Conservation (phyloP, 768 basidiomycete species). For the Trametes villosa region DNA sequence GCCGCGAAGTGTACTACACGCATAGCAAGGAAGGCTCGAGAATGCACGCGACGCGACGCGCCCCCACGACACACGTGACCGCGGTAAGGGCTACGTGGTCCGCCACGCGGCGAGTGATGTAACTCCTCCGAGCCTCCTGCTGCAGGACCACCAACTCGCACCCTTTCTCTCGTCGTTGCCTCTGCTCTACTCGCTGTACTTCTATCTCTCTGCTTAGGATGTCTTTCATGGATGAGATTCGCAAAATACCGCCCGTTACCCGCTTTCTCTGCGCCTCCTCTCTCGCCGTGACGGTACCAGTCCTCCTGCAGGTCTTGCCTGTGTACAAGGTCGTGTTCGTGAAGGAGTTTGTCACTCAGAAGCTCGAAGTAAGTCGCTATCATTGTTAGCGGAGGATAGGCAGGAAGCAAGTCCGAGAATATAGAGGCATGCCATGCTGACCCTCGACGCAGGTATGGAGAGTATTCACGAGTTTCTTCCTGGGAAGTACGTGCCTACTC, state of each 20-base stretch:
- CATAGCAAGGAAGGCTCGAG: constrained; percentile 9
- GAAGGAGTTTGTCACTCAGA: constrained; percentile 45
- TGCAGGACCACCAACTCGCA: too few species aligned
- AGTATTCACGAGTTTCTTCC: constrained; percentile 72
- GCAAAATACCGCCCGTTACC: constrained; percentile 85
- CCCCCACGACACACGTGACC: constrained; percentile 13
- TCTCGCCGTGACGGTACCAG: constrained; percentile 60
- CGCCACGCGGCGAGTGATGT: constrained; percentile 13
- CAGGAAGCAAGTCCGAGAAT: too few species aligned
- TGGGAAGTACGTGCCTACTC: constrained; percentile 53
- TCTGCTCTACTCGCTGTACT: constrained; percentile 6
- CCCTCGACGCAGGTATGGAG: constrained; percentile 65
- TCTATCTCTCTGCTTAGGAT: constrained; percentile 9
- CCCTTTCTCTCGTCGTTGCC: not conserved
- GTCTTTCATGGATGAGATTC: constrained; percentile 55
- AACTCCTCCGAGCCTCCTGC: not conserved
- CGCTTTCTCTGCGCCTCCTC: constrained; percentile 68
- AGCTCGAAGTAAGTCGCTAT: constrained; percentile 54
- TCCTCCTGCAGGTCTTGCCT: constrained; percentile 56
- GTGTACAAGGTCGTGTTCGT: constrained; percentile 61
- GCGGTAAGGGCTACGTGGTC: constrained; percentile 24
- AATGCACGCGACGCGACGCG: constrained; percentile 22
- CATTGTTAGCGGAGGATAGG: too few species aligned
- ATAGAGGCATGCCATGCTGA: not conserved
- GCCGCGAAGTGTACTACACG: too few species aligned